A percentile compares a stretch with the other conserved stretches of the same genome.
These are phyloP conservation scores for Podaxis carcinomalis DNA, from an alignment of 768 basidiomycete species.

Conservation along the genomic window DNA sequence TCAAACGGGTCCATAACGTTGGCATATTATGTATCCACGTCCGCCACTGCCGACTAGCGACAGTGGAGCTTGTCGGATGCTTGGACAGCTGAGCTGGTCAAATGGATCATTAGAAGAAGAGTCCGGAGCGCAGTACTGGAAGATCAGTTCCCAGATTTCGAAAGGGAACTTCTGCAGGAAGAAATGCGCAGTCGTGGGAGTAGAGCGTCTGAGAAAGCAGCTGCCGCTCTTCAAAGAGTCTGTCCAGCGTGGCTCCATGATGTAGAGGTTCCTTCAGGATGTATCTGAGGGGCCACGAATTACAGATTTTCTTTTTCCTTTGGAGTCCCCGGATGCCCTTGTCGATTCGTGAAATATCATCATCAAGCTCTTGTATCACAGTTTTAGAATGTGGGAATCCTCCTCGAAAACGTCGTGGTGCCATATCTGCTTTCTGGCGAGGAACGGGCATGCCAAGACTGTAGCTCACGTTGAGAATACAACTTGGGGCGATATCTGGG, in stretches of 20 bases:
- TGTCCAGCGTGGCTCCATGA: not conserved
- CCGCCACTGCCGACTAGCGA: not conserved
- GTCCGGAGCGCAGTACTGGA: not conserved
- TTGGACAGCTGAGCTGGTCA: not conserved
- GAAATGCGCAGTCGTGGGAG: not conserved
- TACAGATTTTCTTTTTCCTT: not conserved
- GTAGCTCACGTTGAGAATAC: not conserved
- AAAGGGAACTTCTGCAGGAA: not conserved
- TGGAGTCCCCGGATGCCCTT: not conserved
- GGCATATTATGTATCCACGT: not conserved
- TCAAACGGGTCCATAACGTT: not conserved
- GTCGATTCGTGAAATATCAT: not conserved
- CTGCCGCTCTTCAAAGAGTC: not conserved
- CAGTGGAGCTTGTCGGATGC: not conserved
- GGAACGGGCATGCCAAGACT: not conserved
- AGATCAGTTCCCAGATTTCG: not conserved
- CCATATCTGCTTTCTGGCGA: not conserved
- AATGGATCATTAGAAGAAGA: not conserved
- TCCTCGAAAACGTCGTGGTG: not conserved
- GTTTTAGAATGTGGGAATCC: not conserved
- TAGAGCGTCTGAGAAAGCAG: not conserved
- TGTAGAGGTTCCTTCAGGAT: conserved; percentile 1
- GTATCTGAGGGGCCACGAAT: not conserved
- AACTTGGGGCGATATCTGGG: not conserved
- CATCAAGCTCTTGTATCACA: not conserved